Base-by-base conservation (phyloP, 164 flowering plant genomes). In the Cinnamomum chago region DNA sequence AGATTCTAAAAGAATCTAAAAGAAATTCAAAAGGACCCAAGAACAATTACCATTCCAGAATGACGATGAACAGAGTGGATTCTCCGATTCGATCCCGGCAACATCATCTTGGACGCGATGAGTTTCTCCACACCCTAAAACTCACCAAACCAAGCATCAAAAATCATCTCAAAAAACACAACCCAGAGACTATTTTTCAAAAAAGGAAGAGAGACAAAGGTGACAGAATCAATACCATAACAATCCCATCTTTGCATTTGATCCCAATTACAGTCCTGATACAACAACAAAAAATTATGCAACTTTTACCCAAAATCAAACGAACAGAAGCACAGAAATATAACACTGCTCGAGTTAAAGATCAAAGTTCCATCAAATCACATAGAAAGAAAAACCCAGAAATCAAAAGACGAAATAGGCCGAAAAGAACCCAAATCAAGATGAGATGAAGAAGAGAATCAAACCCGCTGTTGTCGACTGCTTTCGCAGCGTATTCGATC, bases 401-500 rank as follows among this genome's bases (percentile, higher is more conserved):
- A 67, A 67, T 64, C 14, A 30, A 67, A 67, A 25, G 20, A 30
- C 0, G 47, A 64, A 64, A 30, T 28, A 30, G 6, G 1, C 6
- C 27, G 18, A 65, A 27, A 27, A 7, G 25, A 58, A 58, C 40
- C 28, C 40, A 62, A 50, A 2, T 3, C 18, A 17, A 52, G 33
- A 18, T 7, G 33, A 50, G 6, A 62, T 47, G 70, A 40, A 40
- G 47, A 27, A n/a, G 23, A 30, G 51, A 30, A 71, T 23, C 77
- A 9, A 52, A 92, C 93, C 99, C 99, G 81, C 97, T 92, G 84
- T 95, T 93, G 76, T 95, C 99, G 78, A 95, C 98, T 25, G 99
- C 99, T 77, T 95, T 95, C 75, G 97, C 90, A 12, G 98, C 99
- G 84, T 95, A 95, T 70, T 95, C 99, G 89, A 93, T 93, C 97